Conservation (phyloP, 805 yeast genomes). For the Spathaspora boniae region DNA sequence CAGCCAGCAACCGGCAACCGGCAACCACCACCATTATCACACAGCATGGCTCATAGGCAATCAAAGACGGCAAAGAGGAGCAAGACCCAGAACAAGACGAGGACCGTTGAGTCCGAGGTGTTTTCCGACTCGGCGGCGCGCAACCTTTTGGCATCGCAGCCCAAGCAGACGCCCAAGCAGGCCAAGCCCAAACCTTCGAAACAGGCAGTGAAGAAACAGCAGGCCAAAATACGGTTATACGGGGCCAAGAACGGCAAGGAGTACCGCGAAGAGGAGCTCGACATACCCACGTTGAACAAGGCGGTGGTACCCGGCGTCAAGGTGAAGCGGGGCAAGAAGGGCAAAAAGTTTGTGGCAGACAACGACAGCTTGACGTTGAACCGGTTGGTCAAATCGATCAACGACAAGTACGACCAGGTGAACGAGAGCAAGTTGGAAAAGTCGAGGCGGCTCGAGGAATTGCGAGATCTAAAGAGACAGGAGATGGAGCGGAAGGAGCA, state of each 20-base stretch:
- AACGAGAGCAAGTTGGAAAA: conserved; percentile 89
- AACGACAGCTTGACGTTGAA: conserved; percentile 59
- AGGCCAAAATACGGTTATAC: conserved; percentile 59
- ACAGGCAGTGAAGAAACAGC: conserved; percentile 59
- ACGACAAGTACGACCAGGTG: conserved; percentile 72
- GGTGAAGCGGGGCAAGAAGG: conserved; percentile 80
- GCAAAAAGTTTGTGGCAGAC: conserved; percentile 74
- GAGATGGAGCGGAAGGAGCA: conserved; percentile 85
- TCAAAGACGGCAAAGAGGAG: conserved; percentile 58
- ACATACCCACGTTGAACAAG: conserved; percentile 74
- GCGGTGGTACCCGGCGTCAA: conserved; percentile 83
- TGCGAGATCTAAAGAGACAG: conserved; percentile 79
- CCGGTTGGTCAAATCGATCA: conserved; percentile 74
- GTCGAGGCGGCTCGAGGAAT: conserved; percentile 82
- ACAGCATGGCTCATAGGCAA: conserved; percentile 55
- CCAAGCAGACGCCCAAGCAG: conserved; percentile 60
- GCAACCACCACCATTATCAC: no score
- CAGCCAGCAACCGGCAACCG: no score
- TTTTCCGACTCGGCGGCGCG: conserved; percentile 64
- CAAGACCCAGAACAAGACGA: conserved; percentile 47
- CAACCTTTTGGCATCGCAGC: conserved; percentile 57
- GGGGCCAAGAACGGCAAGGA: conserved; percentile 57
- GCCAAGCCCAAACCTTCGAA: conserved; percentile 48
- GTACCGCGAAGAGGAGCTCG: conserved; percentile 74
- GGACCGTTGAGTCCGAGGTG: conserved; percentile 65